A percentile compares a stretch with the other conserved stretches of the same genome.
phyloP scores from a whole-genome alignment of 768 basidiomycete species.

The Mycena rosella region DNA sequence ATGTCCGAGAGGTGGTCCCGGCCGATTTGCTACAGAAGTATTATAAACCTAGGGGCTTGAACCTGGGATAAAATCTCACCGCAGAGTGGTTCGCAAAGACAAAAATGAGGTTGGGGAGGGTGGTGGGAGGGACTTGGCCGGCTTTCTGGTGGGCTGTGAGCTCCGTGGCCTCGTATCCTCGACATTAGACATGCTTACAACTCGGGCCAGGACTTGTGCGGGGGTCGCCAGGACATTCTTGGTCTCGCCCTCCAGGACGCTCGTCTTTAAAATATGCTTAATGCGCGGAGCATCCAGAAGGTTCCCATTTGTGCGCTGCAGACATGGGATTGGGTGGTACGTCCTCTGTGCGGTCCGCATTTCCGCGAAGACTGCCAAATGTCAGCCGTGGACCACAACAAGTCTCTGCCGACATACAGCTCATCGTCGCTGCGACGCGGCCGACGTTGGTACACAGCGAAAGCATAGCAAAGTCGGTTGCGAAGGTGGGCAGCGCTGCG shows the following conservation, averaged over 20 bases:
- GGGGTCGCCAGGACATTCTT: constrained; percentile 64
- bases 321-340: constrained; percentile 81
- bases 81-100: constrained; percentile 71
- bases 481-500: constrained; percentile 68
- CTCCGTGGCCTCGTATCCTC: constrained; percentile 6
- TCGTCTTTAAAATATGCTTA: constrained; percentile 79
- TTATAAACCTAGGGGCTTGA: neutral
- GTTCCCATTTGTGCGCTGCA: constrained; percentile 78
- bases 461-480: constrained; percentile 80
- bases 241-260: constrained; percentile 60
- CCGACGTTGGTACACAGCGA: constrained; percentile 84
- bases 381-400: constrained; percentile 24
- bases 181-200: constrained; percentile 54
- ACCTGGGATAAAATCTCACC: constrained; percentile 32
- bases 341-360: constrained; percentile 84
- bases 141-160: constrained; percentile 50
- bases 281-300: constrained; percentile 85
- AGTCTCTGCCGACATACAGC: constrained; percentile 64
- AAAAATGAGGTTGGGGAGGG: constrained; percentile 78
- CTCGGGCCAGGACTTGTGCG: constrained; percentile 65
- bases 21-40: constrained; percentile 47
- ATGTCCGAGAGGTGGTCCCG: constrained; percentile 48
- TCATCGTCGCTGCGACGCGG: constrained; percentile 85
- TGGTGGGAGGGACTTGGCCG: constrained; percentile 73
- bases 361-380: constrained; percentile 74